phyloP scores from a whole-genome alignment of 805 yeast genomes.

The Torulaspora maleeae region DNA sequence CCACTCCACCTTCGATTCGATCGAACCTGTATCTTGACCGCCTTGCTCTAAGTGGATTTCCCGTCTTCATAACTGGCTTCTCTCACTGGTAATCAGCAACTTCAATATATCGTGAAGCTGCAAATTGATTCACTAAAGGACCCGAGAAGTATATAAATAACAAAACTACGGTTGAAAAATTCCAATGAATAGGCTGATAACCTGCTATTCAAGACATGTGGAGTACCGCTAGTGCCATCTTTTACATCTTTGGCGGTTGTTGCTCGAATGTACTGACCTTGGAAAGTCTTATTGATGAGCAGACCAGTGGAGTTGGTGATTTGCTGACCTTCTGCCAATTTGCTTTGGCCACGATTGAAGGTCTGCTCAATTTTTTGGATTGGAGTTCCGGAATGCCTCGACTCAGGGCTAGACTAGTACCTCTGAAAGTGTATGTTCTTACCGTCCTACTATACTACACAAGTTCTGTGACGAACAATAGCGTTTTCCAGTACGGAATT shows the following conservation, averaged over 20 bases:
- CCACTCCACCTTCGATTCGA: constrained; percentile 12
- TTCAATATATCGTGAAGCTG: not conserved
- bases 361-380: constrained; percentile 39
- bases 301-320: constrained; percentile 40
- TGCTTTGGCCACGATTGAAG: constrained; percentile 45
- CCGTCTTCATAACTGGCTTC: constrained; percentile 1
- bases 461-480: constrained; percentile 52
- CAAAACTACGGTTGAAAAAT: not conserved
- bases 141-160: not conserved
- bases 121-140: not conserved
- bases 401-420: constrained; percentile 38
- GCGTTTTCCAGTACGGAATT: constrained; percentile 51
- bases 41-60: constrained; percentile 1
- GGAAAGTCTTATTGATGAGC: constrained; percentile 45
- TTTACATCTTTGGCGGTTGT: constrained; percentile 63
- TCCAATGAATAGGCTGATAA: not conserved
- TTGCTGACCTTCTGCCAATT: constrained; percentile 59
- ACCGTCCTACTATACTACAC: constrained; percentile 49
- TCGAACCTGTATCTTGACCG: constrained; percentile 11
- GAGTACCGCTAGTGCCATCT: constrained; percentile 19
- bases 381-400: constrained; percentile 30
- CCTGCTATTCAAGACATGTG: not conserved
- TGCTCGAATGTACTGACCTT: constrained; percentile 64
- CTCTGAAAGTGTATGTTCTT: constrained; percentile 42
- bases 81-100: not conserved